Evolutionary conservation across 495 filamentous ascomycete species (phyloP).

Genomic region (Chaetomidium leptoderma): DNA sequence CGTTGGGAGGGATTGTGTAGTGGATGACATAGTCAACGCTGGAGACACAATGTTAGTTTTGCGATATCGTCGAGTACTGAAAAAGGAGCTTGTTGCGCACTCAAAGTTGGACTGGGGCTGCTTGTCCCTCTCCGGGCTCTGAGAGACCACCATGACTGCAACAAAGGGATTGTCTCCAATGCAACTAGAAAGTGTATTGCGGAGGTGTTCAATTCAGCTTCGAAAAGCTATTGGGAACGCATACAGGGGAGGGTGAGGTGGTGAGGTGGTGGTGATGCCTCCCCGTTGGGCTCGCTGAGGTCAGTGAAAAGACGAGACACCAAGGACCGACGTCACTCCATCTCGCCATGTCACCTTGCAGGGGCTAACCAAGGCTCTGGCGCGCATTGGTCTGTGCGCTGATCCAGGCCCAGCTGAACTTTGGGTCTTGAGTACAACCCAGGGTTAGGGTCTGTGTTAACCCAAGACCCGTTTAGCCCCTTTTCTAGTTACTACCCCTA

Average conservation of each 20-base stretch:
- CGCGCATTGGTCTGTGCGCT: neutral
- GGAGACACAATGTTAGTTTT: neutral
- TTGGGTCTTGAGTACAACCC: too few species aligned
- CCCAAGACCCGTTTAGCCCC: neutral
- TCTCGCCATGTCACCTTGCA: slow-evolving; percentile 11
- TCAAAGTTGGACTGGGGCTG: slow-evolving; percentile 22
- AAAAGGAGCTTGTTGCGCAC: slow-evolving; percentile 17
- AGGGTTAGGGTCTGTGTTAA: neutral
- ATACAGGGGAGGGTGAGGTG: neutral
- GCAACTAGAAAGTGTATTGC: neutral
- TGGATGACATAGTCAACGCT: slow-evolving; percentile 91
- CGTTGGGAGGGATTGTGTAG: slow-evolving; percentile 64
- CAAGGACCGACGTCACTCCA: slow-evolving; percentile 7
- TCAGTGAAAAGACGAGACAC: neutral
- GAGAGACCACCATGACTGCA: slow-evolving; percentile 35
- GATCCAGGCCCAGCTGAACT: neutral
- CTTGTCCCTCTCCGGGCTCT: slow-evolving; percentile 27
- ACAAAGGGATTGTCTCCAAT: neutral
- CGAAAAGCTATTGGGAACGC: neutral
- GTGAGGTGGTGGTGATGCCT: neutral
- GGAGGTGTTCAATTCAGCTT: neutral
- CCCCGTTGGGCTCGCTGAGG: neutral
- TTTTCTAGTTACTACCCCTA: neutral
- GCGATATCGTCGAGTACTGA: neutral
- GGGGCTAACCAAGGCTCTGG: slow-evolving; percentile 2